These are phyloP conservation scores for Acanthamoeba triangularis DNA, from an alignment of 208 protist species.

Conservation along the genomic window DNA sequence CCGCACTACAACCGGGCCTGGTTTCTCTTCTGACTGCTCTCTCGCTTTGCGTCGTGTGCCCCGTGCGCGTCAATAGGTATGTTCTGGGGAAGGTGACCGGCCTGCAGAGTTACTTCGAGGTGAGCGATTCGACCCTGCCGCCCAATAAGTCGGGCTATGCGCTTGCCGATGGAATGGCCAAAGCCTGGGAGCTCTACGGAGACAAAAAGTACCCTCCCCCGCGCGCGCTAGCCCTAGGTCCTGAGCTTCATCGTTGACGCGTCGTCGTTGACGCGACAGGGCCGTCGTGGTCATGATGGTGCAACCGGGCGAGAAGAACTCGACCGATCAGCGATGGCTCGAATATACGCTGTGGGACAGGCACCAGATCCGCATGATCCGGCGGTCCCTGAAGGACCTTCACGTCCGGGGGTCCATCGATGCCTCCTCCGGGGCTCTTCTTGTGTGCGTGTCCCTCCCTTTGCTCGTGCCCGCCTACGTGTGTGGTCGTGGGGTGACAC, in stretches of 20 bases:
- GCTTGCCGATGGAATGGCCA: conserved; percentile 57
- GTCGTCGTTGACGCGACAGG: conserved; percentile 15
- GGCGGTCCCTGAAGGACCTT: conserved; percentile 94
- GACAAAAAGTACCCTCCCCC: conserved; percentile 36
- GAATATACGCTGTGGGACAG: conserved; percentile 91
- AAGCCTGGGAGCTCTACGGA: conserved; percentile 78
- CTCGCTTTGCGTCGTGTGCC: not conserved
- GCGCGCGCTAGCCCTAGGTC: not conserved
- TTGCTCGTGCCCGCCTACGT: not conserved
- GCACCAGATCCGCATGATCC: conserved; percentile 92
- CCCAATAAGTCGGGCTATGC: conserved; percentile 64
- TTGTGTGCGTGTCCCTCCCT: not conserved
- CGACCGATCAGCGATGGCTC: conserved; percentile 95
- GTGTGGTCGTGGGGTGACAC: not conserved
- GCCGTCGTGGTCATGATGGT: conserved; percentile 94
- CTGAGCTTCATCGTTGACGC: conserved; percentile 59
- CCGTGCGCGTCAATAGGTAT: not conserved
- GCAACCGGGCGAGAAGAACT: conserved; percentile 96
- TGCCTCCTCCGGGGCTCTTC: conserved; percentile 22
- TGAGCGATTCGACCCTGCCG: conserved; percentile 37
- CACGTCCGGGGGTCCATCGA: conserved; percentile 83
- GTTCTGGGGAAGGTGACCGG: conserved; percentile 22
- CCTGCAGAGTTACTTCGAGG: not conserved
- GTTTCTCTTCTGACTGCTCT: not conserved
- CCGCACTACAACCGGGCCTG: not conserved